These are phyloP conservation scores for Deuterostichococcus epilithicus DNA, from an alignment of 139 green algal genomes.

Conservation along the genomic window DNA sequence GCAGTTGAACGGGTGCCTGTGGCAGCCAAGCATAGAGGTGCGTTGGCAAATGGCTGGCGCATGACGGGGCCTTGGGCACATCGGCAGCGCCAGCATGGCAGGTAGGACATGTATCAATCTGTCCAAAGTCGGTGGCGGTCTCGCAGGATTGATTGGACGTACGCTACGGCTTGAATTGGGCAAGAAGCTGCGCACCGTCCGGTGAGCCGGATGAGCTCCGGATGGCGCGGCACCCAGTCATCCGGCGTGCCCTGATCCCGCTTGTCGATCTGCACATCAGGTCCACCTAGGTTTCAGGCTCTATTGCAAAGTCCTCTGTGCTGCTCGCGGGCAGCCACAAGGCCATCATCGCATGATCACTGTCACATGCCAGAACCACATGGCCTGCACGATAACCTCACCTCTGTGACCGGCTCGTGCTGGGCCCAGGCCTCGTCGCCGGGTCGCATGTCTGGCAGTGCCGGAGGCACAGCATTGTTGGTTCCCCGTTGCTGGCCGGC, in stretches of 20 bases:
- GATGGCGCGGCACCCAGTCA: conserved; percentile 79
- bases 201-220: conserved; percentile 86
- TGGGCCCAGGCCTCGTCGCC: not conserved
- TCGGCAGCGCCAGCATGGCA: too few relatives aligned
- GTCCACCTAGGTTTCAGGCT: not conserved
- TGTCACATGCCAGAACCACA: not conserved
- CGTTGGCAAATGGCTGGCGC: not conserved
- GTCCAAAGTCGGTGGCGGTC: too few relatives aligned
- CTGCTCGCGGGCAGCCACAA: too few relatives aligned
- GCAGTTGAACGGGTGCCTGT: conserved; percentile 92
- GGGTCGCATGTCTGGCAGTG: not conserved
- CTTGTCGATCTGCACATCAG: conserved; percentile 41
- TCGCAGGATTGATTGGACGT: too few relatives aligned
- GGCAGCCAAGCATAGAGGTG: not conserved
- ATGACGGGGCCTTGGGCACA: not conserved
- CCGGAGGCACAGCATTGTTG: not conserved
- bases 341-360: too few relatives aligned
- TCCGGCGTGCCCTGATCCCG: conserved; percentile 72
- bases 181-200: conserved; percentile 29
- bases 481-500: too few relatives aligned
- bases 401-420: not conserved
- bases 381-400: not conserved
- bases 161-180: too few relatives aligned
- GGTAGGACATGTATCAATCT: too few relatives aligned
- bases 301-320: too few relatives aligned